Percentiles rank a stretch among this genome's conserved stretches.
Conservation (phyloP, 306 rosid species). For the Coriaria nepalensis region DNA sequence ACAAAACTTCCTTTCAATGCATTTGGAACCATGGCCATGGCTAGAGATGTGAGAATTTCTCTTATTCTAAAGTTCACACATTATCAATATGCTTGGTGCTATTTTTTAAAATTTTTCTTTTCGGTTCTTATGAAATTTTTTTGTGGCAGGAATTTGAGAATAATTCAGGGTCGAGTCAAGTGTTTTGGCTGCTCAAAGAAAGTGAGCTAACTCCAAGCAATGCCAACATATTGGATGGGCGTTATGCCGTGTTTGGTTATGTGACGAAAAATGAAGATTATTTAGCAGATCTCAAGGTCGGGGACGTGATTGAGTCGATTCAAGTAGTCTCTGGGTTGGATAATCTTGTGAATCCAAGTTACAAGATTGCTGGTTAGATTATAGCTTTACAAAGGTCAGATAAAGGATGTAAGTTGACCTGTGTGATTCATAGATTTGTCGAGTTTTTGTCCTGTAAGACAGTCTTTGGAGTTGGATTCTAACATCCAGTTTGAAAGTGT, state of each 20-base stretch:
- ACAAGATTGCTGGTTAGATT: constrained; percentile 74
- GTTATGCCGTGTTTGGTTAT: constrained; percentile 82
- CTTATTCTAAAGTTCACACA: neutral
- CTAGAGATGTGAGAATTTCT: constrained; percentile 67
- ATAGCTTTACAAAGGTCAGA: constrained; percentile 1
- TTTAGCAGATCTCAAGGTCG: constrained; percentile 90
- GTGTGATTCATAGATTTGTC: neutral
- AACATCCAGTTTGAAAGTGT: constrained; percentile 1
- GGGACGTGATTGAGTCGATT: constrained; percentile 86
- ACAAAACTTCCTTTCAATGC: constrained; percentile 96
- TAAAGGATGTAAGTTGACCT: too few species aligned
- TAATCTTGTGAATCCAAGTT: constrained; percentile 79
- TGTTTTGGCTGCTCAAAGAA: constrained; percentile 93
- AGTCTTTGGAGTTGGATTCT: constrained; percentile 4
- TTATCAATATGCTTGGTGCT: neutral
- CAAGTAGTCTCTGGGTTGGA: constrained; percentile 83
- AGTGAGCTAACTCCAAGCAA: constrained; percentile 95
- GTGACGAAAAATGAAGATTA: constrained; percentile 70
- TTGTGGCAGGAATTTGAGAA: constrained; percentile 68
- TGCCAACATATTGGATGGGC: constrained; percentile 88
- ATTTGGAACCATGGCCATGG: constrained; percentile 99
- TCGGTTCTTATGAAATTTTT: constrained; percentile 2
- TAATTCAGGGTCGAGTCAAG: constrained; percentile 85
- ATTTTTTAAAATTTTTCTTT: constrained; percentile 2
- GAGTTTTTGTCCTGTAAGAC: neutral